Evolutionary conservation across 2,329 filamentous ascomycete species (phyloP), one percentile per base, ranked within the genome.

Genomic region (Venturia carpophila): DNA sequence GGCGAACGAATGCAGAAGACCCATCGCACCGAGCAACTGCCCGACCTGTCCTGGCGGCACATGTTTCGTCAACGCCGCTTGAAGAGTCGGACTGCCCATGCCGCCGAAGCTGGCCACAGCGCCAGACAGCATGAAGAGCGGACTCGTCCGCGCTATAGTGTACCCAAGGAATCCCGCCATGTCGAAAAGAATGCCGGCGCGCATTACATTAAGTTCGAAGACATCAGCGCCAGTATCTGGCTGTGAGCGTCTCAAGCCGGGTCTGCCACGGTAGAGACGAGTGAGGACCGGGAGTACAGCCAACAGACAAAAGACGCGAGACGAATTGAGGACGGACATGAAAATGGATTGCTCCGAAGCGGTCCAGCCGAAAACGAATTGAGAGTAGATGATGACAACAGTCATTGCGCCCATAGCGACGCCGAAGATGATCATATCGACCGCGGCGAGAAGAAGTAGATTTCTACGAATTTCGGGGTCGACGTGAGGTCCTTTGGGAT

Each of bases 51-150:
- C 89, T 0, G 86, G 81, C 0, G 92, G 91, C 0, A 97, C 88
- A 74, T 97, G 94, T 73, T 97, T 97, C 24, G 92, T 97, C 62
- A 97, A 79, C 0, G 89, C 84, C 1, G 90, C 88, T 72, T 96
- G 91, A 62, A 96, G 81, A 0, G 90, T 94, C 1, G 94, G 92
- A 43, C 88, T 88, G 0, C 89, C 92, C 58, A 97, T 87, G 1
- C 92, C 92, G 30, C 93, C 93, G 47, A 95, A 77, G 0, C 91
- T 83, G 1, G 91, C 88, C 21, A 92, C 70, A 56, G 90, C 79
- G 60, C 91, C 93, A 21, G 87, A 88, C 0, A 85, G 68, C 3
- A 90, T 82, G 74, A 97, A 94, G 0, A 90, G 69, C 0, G 79
- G 75, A 3, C 85, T 83, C 0, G 79, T 82, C 0, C 83, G 82